Percentiles rank a stretch among this genome's conserved stretches.
Evolutionary conservation across 352 stramenopile species (phyloP).

Genomic region (Pythium oligandrum): DNA sequence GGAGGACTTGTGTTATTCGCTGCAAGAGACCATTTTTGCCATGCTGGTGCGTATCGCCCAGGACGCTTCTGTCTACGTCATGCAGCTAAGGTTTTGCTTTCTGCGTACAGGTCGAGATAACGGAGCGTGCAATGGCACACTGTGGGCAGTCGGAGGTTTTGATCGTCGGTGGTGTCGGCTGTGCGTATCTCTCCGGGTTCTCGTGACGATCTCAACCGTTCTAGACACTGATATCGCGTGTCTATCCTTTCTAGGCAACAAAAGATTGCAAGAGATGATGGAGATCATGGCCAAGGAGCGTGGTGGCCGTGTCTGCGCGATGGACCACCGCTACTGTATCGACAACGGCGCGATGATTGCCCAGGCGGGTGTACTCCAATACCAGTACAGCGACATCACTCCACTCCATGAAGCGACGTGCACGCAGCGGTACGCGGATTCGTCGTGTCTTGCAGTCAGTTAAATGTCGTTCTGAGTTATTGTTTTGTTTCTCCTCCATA

Average conservation of each 20-base stretch:
- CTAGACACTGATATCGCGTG: not conserved
- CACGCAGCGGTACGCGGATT: slow-evolving; percentile 82
- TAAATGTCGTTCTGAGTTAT: not conserved
- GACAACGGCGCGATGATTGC: slow-evolving; percentile 99
- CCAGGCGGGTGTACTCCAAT: slow-evolving; percentile 97
- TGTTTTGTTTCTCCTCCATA: slow-evolving; percentile 13
- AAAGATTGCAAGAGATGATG: slow-evolving; percentile 97
- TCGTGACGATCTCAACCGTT: not conserved
- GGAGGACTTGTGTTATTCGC: slow-evolving; percentile 97
- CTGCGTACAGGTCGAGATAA: slow-evolving; percentile 93
- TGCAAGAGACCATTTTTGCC: slow-evolving; percentile 99
- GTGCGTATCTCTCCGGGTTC: slow-evolving; percentile 58
- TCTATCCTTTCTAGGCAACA: slow-evolving; percentile 40
- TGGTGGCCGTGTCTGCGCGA: slow-evolving; percentile 93
- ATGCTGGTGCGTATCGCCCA: slow-evolving; percentile 89
- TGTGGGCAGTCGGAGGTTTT: slow-evolving; percentile 95
- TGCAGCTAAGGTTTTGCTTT: not conserved
- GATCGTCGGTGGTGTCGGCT: slow-evolving; percentile 99
- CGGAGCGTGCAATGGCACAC: slow-evolving; percentile 99
- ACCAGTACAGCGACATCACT: slow-evolving; percentile 92
- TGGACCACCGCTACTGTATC: slow-evolving; percentile 99
- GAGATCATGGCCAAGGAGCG: slow-evolving; percentile 94
- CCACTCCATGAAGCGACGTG: slow-evolving; percentile 91
- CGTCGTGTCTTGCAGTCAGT: too few relatives aligned
- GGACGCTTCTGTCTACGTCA: not conserved